Percentiles rank a stretch among this genome's conserved stretches.
phyloP scores from a whole-genome alignment of 805 yeast genomes.

The Yarrowia deformans region DNA sequence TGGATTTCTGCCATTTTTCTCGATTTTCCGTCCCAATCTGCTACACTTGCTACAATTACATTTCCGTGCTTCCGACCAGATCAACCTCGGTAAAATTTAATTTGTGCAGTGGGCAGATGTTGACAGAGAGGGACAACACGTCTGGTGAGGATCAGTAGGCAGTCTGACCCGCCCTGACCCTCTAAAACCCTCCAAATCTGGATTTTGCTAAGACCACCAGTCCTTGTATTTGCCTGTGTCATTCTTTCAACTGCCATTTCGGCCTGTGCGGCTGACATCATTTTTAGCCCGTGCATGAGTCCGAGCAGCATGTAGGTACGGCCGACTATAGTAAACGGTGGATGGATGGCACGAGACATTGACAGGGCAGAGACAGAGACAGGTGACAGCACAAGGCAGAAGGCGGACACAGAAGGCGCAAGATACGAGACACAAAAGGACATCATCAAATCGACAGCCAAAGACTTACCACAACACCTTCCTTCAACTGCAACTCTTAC shows the following conservation, averaged over 20 bases:
- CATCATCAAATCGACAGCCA: too few relatives aligned
- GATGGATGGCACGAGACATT: background rate
- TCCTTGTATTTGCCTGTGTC: too few relatives aligned
- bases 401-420: background rate
- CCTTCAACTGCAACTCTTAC: constrained; percentile 5
- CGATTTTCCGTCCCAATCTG: background rate
- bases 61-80: constrained; percentile 7
- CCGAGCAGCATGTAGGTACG: constrained; percentile 20
- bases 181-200: too few relatives aligned
- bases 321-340: background rate
- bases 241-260: background rate
- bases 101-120: background rate
- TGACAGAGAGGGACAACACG: too few relatives aligned
- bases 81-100: constrained; percentile 26
- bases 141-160: too few relatives aligned
- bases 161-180: too few relatives aligned
- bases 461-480: background rate
- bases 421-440: too few relatives aligned
- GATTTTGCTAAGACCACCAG: too few relatives aligned
- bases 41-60: constrained; percentile 7
- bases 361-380: too few relatives aligned
- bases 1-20: background rate
- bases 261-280: constrained; percentile 13
- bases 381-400: background rate
- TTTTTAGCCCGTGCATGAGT: constrained; percentile 6